Evolutionary conservation across 2,329 filamentous ascomycete genomes (phyloP).

Genomic region (Didymella pomorum): DNA sequence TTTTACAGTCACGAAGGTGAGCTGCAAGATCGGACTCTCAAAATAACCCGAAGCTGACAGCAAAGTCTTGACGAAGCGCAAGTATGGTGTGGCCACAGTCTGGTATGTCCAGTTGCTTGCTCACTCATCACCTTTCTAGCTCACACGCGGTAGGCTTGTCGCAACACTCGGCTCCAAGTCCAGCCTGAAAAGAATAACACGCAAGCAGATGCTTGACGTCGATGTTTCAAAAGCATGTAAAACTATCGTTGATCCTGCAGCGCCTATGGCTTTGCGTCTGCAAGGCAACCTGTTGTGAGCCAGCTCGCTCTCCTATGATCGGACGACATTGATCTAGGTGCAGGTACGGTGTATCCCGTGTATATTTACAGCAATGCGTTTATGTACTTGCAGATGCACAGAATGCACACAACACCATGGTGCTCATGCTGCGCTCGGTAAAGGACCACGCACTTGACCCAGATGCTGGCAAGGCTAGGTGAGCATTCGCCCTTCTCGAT

Average conservation of each 20-base stretch:
- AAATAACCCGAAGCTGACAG: conserved; percentile 27
- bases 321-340: conserved; percentile 21
- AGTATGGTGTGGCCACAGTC: conserved; percentile 92
- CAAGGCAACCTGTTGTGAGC: conserved; percentile 84
- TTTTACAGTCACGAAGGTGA: conserved; percentile 96
- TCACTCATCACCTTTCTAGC: conserved; percentile 1
- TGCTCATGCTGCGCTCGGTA: conserved; percentile 68
- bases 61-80: conserved; percentile 78
- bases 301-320: neutral
- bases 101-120: conserved; percentile 67
- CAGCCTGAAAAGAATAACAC: conserved; percentile 74
- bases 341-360: conserved; percentile 74
- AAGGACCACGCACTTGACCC: conserved; percentile 70
- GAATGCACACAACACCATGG: conserved; percentile 76
- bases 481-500: conserved; percentile 34
- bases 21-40: conserved; percentile 37
- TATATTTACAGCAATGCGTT: conserved; percentile 85
- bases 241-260: conserved; percentile 84
- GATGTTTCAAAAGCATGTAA: conserved; percentile 85
- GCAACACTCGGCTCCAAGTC: conserved; percentile 84
- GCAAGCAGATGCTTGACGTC: conserved; percentile 88
- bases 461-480: conserved; percentile 76
- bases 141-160: conserved; percentile 72
- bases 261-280: conserved; percentile 86
- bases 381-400: conserved; percentile 86